Conservation (phyloP, 176 grass and related monocot genomes). For the Triticum timopheevii region DNA sequence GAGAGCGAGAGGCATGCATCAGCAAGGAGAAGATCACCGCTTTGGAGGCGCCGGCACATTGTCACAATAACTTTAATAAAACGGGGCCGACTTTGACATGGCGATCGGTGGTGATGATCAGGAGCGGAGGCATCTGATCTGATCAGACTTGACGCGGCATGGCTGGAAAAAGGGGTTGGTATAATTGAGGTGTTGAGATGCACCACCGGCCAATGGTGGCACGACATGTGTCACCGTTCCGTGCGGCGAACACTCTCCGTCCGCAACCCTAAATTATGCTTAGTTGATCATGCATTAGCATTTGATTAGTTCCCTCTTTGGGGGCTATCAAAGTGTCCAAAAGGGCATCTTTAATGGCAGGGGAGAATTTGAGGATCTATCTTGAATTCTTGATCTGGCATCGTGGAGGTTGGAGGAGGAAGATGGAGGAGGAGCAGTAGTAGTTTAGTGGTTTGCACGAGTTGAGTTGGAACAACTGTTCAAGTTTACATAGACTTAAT, state of each 20-base stretch:
- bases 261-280: slow-evolving; percentile 2
- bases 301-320: slow-evolving; percentile 22
- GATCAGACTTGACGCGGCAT: slow-evolving; percentile 46
- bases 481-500: slow-evolving; percentile 44
- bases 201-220: not conserved
- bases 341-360: slow-evolving; percentile 36
- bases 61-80: slow-evolving; percentile 50
- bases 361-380: slow-evolving; percentile 42
- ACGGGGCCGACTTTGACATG: slow-evolving; percentile 28
- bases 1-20: slow-evolving; percentile 36
- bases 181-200: slow-evolving; percentile 26
- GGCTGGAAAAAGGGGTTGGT: slow-evolving; percentile 3
- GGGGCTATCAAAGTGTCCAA: slow-evolving; percentile 33
- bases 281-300: not conserved
- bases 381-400: slow-evolving; percentile 35
- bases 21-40: not conserved
- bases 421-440: slow-evolving; percentile 9
- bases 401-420: not conserved
- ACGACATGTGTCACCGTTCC: not conserved
- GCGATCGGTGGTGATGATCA: not conserved
- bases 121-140: slow-evolving; percentile 21
- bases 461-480: slow-evolving; percentile 37
- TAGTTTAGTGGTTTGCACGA: slow-evolving; percentile 55
- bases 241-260: not conserved
- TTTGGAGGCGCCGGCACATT: slow-evolving; percentile 63